Conservation (phyloP, 2,329 filamentous ascomycete species). For the Ampelomyces quisqualis region DNA sequence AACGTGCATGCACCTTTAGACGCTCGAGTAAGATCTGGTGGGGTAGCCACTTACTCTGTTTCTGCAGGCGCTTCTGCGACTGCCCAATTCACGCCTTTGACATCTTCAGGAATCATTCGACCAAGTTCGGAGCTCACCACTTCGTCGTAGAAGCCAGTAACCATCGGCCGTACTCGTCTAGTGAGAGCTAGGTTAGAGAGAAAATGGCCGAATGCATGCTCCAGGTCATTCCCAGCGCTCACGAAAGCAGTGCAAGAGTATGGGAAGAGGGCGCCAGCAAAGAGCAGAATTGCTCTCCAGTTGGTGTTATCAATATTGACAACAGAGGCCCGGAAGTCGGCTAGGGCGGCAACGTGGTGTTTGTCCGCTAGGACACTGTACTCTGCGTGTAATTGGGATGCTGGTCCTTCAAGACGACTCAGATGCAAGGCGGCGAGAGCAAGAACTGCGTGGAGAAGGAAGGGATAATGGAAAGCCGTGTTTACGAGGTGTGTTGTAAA, state of each 20-base stretch:
- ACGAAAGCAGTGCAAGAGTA: constrained; percentile 25
- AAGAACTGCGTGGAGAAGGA: constrained; percentile 48
- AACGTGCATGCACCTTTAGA: not conserved
- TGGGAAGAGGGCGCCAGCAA: constrained; percentile 21
- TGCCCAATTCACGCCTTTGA: constrained; percentile 19
- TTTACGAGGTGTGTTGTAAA: constrained; percentile 28
- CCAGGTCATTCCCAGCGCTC: constrained; percentile 9
- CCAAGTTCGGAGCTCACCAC: constrained; percentile 17
- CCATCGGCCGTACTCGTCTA: constrained; percentile 28
- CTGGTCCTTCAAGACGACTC: constrained; percentile 34
- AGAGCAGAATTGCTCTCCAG: constrained; percentile 42
- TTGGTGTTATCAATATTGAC: constrained; percentile 42
- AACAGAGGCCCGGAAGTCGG: constrained; percentile 21
- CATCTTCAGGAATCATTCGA: constrained; percentile 24
- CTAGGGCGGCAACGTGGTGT: constrained; percentile 25
- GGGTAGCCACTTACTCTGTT: constrained; percentile 12
- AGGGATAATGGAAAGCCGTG: constrained; percentile 46
- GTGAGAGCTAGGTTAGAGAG: constrained; percentile 28
- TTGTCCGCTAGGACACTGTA: constrained; percentile 22
- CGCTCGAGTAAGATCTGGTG: not conserved
- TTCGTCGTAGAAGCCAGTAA: constrained; percentile 16
- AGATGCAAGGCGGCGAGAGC: constrained; percentile 50
- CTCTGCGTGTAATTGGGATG: constrained; percentile 4
- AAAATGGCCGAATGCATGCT: constrained; percentile 23
- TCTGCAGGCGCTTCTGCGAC: constrained; percentile 15